Base-by-base conservation (phyloP, 2,329 filamentous ascomycete genomes). In the Pseudogymnoascus sp. region DNA sequence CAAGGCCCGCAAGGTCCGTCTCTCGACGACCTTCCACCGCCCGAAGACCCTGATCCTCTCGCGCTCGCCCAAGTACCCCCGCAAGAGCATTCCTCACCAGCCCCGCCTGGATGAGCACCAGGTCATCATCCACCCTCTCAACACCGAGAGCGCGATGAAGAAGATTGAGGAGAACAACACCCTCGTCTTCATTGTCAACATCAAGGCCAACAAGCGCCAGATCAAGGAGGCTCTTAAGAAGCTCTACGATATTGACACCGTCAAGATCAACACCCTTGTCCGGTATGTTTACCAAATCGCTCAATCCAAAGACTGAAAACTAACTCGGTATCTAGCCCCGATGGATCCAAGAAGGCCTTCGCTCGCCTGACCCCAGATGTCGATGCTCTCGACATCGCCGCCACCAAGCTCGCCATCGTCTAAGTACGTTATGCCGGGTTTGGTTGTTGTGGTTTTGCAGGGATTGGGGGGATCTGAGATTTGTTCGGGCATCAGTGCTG, bases 161-260 rank as follows among this genome's bases (percentile, higher is more conserved):
- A 97, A 97, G 90, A 97, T 99, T 74, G 95, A 99, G 86, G 95
- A 99, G 89, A 93, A 99, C 88, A 99, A 99, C 88, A 99, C 95
- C 72, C 88, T 99, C 62, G 91, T 96, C 77, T 97, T 97, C 86
- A 96, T 96, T 73, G 91, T 96, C 76, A 90, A 97, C 73, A 83
- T 93, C 80, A 96, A 96, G 89, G 88, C 93, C 80, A 99, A 99
- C 88, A 99, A 99, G 91, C 88, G 92, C 78, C 95, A 99, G 85
- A 99, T 99, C 84, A 97, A 97, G 87, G 84, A 87, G 75, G 90
- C 93, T 68, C 84, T 99, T 72, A 99, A 97, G 92, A 96, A 95
- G 88, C 89, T 97, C 72, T 99, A 99, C 81, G 95, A 97, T 79
- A 95, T 99, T 71, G 93, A 97, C 77, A 90, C 87, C 73, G 83